Conservation (phyloP, 106 monocot species). For the Dioscorea zingiberensis region DNA sequence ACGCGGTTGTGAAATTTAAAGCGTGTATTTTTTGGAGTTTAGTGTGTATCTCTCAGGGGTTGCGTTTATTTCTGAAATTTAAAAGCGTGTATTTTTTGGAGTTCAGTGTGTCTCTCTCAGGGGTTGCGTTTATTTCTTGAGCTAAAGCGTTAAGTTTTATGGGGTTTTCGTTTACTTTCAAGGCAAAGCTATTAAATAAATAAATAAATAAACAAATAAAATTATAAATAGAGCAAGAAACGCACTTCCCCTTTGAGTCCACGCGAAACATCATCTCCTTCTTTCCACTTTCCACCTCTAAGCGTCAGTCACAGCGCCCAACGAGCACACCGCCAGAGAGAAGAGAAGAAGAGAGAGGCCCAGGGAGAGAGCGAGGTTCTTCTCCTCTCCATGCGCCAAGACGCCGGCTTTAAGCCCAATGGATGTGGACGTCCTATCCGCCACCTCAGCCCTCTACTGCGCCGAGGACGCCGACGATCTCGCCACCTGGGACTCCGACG, state of each 20-base stretch:
- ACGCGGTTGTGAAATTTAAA: too few species aligned
- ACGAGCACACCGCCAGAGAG: background rate
- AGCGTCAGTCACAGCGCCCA: background rate
- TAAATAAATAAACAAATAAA: too few species aligned
- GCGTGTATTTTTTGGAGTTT: too few species aligned
- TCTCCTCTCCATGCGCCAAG: background rate
- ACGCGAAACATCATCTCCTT: constrained; percentile 2
- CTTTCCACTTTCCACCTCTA: background rate
- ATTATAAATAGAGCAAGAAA: background rate
- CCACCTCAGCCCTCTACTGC: background rate
- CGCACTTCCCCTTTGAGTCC: background rate
- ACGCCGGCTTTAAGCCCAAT: background rate
- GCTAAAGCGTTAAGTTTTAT: too few species aligned
- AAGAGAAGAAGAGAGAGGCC: background rate
- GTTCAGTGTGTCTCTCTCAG: too few species aligned
- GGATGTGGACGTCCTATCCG: background rate
- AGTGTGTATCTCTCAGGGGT: too few species aligned
- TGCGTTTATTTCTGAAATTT: too few species aligned
- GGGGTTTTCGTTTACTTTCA: too few species aligned
- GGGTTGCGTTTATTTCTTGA: too few species aligned
- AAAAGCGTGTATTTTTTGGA: too few species aligned
- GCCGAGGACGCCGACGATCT: background rate
- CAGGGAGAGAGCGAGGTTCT: background rate
- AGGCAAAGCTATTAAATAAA: too few species aligned
- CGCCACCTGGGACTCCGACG: background rate